phyloP scores from a whole-genome alignment of 495 filamentous ascomycete species.

The Clohesyomyces aquaticus region DNA sequence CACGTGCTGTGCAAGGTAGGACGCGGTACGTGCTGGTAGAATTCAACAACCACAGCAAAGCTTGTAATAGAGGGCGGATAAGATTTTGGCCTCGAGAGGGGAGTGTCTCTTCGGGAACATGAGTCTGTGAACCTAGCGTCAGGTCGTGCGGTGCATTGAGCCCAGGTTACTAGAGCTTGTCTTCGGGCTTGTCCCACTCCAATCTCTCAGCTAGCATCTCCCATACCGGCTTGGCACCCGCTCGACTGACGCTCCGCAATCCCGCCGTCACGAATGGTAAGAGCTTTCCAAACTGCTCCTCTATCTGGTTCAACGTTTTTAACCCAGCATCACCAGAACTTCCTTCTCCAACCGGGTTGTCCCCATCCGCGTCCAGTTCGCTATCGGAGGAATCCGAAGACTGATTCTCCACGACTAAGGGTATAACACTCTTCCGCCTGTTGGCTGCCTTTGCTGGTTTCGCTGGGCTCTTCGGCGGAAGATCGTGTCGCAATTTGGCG shows the following conservation, averaged over 20 bases:
- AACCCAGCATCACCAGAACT: constrained; percentile 37
- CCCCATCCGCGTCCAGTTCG: constrained; percentile 30
- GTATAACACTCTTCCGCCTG: constrained; percentile 26
- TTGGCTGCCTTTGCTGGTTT: constrained; percentile 36
- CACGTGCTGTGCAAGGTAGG: background rate
- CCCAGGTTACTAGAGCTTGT: background rate
- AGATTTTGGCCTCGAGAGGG: too few relatives aligned
- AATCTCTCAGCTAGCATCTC: constrained; percentile 58
- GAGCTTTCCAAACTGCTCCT: constrained; percentile 51
- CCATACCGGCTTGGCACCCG: constrained; percentile 54
- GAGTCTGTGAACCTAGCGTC: background rate
- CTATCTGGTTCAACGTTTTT: constrained; percentile 44
- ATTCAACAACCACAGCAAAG: too few relatives aligned
- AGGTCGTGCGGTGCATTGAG: background rate
- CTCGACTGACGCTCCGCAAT: constrained; percentile 54
- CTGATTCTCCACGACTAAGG: constrained; percentile 30
- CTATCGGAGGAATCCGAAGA: constrained; percentile 15
- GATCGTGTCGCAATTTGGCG: background rate
- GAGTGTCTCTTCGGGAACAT: background rate
- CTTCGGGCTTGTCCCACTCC: constrained; percentile 40
- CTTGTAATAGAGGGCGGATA: too few relatives aligned
- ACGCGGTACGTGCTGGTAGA: too few relatives aligned
- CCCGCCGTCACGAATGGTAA: constrained; percentile 53
- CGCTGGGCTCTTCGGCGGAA: constrained; percentile 2
- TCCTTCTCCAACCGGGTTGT: constrained; percentile 43